Base-by-base conservation (phyloP, 139 green algal genomes). In the Chlorella sp. region DNA sequence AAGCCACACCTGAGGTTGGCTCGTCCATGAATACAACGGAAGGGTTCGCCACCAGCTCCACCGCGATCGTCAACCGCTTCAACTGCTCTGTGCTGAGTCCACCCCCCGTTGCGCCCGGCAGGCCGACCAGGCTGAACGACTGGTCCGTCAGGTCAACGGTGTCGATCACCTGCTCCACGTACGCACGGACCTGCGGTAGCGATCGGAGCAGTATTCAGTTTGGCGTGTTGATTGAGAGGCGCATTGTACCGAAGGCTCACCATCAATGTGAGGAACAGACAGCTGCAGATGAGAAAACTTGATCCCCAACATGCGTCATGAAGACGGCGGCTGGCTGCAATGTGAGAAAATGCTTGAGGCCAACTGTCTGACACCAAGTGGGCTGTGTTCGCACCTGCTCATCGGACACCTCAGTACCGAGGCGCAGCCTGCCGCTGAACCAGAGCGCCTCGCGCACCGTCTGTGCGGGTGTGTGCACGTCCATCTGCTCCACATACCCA, bases 61-160 rank as follows among this genome's bases (percentile, higher is more conserved):
- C 89, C 0, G 83, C 93, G 67, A 98, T 97, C 70, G 87, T 96
- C 33, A 98, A 83, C 2, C 91, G 82, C 86, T 98, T 98, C 70
- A 92, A 82, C 79, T 94, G 89, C 89, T 97, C 92, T 22, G 87
- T 73, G 26, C 63, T 83, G 49, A 96, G 82, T 0, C 91, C 91
- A 59, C 62, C 79, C 4, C n/a, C n/a, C n/a, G n/a, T n/a, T n/a
- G 55, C 60, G 3, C 81, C 61, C 29, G 27, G 61, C 27, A 10
- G 23, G 2, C 83, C 80, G 35, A n/a, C 86, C 66, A 89, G 70
- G 0, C 66, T 66, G 34, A 74, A 35, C 49, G 72, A 50, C 1
- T 84, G 77, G 17, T 72, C 36, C 5, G 67, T 74, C 29, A 97
- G 81, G 74, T 97, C 90, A 70, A 96, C 85, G 34, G 93, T 87